Evolutionary conservation across 176 grass and related monocot genomes (phyloP), one percentile per base, ranked within the genome.

Genomic region (Tuctoria greenei): DNA sequence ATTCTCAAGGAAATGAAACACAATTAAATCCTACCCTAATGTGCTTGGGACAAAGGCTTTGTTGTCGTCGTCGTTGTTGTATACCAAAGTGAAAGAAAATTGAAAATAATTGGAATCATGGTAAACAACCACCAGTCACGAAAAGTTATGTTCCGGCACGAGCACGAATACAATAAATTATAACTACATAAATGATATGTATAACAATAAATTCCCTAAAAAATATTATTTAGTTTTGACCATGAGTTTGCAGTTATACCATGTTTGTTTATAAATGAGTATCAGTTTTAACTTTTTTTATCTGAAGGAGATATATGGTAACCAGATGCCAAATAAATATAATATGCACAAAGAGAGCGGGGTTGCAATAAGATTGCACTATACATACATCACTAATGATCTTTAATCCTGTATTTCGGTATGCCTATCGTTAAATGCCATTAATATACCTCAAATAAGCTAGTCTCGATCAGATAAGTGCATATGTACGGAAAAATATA

Each of bases 261-360:
- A 10, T 24, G 55, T 58, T 58, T 26, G 25, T 26, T 57, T 7
- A 72, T 24, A 24, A 25, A 72, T 56, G 23, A 21, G 46, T 71
- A 28, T n/a, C 6, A 4, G 28, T 59, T 35, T 37, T 52, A 20
- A 39, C 41, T 73, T 57, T 56, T 23, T 58, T 72, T 7, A 37
- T n/a, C 55, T 75, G 15, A n/a, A 41, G 36, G 47, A 73, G 24
- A 52, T 45, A 41, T 13, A 70, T 47, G 45, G 20, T 18, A 70
- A 70, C 42, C 39, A 74, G 74, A 63, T 86, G 15, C 3, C 55
- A 78, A 64, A 54, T 20, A 63, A 42, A 78, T 41, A 78, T 38
- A 71, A 84, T 55, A 23, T 15, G 31, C 17, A 50, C 15, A 15
- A 64, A 54, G 11, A 81, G 71, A 14, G 13, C 26, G 56, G 17